Evolutionary conservation across 2,329 filamentous ascomycete species (phyloP).

Genomic region (Hypoxylon sp.): DNA sequence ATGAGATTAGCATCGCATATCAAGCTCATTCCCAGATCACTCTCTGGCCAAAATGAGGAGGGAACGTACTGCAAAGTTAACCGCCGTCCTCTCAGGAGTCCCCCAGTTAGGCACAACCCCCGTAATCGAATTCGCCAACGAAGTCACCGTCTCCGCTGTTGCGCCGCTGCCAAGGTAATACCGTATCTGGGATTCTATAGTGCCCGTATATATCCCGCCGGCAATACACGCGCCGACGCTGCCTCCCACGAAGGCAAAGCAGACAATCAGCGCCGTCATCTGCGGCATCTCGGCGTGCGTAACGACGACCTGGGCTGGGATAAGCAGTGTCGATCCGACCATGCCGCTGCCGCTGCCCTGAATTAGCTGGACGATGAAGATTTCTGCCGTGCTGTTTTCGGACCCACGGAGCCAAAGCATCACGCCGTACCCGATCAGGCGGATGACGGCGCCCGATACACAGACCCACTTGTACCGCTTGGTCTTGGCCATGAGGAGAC

Average conservation of each 20-base stretch:
- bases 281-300: conserved; percentile 60
- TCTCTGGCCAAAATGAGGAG: not conserved
- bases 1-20: conserved; percentile 1
- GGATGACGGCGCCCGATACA: conserved; percentile 55
- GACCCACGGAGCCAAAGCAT: conserved; percentile 62
- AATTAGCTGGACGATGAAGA: conserved; percentile 61
- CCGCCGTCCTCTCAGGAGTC: conserved; percentile 54
- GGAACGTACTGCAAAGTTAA: conserved; percentile 55
- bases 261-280: conserved; percentile 59
- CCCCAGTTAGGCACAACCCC: conserved; percentile 56
- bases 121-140: conserved; percentile 60
- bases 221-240: conserved; percentile 57
- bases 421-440: conserved; percentile 61
- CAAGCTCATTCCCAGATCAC: too few relatives aligned
- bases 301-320: conserved; percentile 59
- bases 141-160: conserved; percentile 50
- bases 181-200: conserved; percentile 54
- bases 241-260: conserved; percentile 56
- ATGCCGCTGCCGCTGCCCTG: conserved; percentile 62
- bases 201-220: conserved; percentile 63
- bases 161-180: conserved; percentile 52
- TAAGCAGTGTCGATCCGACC: conserved; percentile 57
- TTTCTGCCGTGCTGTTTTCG: conserved; percentile 58
- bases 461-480: conserved; percentile 61
- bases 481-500: conserved; percentile 56